Percentiles rank a stretch among this genome's conserved stretches.
These are phyloP conservation scores for Zymoseptoria passerinii DNA, from an alignment of 2,329 filamentous ascomycete species.

Conservation along the genomic window DNA sequence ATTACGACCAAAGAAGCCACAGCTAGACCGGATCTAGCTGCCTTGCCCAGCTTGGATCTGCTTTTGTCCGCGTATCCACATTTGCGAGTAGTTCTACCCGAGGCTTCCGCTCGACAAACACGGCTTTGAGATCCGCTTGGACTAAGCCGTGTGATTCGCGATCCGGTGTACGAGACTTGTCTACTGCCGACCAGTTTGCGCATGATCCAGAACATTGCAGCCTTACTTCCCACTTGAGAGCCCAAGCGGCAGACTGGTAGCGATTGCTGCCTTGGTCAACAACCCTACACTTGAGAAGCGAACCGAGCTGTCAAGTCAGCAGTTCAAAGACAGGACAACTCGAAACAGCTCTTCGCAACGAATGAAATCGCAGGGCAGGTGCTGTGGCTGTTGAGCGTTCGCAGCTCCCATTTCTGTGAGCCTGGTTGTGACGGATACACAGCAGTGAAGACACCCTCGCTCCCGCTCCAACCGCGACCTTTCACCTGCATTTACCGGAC, in stretches of 20 bases:
- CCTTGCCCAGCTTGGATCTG: neutral
- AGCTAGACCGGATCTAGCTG: neutral
- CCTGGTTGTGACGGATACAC: neutral
- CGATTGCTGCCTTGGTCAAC: neutral
- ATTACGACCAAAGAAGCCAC: neutral
- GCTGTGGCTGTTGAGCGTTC: neutral
- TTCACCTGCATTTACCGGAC: neutral
- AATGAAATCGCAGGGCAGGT: neutral
- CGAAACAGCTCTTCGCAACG: neutral
- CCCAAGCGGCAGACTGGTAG: neutral
- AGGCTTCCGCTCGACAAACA: neutral
- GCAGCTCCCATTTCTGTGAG: neutral
- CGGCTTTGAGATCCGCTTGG: neutral
- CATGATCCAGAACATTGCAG: neutral
- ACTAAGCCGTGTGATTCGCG: neutral
- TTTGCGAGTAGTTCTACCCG: neutral
- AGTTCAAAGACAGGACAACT: neutral
- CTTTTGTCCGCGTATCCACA: neutral
- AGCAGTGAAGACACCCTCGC: neutral
- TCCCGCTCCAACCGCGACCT: neutral
- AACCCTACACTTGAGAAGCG: neutral
- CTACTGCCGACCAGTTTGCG: neutral
- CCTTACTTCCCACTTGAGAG: neutral
- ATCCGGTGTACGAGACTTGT: neutral
- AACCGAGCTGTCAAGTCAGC: neutral